These are phyloP conservation scores for Neurospora terricola DNA, from an alignment of 495 filamentous ascomycete species.

Conservation along the genomic window DNA sequence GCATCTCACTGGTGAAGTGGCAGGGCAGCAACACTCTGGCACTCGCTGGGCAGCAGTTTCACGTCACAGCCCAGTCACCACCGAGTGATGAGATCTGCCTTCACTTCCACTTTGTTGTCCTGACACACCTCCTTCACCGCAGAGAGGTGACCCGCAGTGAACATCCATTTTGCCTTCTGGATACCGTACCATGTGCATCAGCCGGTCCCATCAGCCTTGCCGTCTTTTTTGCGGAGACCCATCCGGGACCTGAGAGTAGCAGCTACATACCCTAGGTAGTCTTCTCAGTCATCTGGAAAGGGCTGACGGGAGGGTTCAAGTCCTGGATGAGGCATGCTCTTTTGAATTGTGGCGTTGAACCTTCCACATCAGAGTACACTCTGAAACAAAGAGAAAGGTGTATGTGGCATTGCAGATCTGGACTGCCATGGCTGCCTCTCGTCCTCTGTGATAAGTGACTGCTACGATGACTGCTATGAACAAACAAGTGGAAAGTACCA, in stretches of 20 bases:
- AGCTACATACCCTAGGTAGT: background rate
- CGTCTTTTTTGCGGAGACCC: background rate
- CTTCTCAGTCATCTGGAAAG: background rate
- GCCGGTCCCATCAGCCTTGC: background rate
- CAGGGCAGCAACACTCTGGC: background rate
- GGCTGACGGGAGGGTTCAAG: background rate
- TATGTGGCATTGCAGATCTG: background rate
- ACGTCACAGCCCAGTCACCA: background rate
- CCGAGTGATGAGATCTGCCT: background rate
- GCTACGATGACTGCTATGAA: background rate
- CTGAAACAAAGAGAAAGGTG: background rate
- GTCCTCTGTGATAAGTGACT: background rate
- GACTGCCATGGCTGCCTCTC: background rate
- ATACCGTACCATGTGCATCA: background rate
- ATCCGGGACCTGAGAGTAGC: background rate
- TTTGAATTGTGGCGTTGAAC: background rate
- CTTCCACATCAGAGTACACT: background rate
- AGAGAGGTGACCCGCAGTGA: background rate
- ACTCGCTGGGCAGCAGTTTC: background rate
- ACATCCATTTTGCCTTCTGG: background rate
- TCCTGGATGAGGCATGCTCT: background rate
- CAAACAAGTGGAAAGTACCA: background rate
- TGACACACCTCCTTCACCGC: background rate
- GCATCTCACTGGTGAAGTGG: background rate
- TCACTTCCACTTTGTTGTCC: background rate